phyloP scores from a whole-genome alignment of 768 basidiomycete genomes.

The Hygrophorus pudorinus region DNA sequence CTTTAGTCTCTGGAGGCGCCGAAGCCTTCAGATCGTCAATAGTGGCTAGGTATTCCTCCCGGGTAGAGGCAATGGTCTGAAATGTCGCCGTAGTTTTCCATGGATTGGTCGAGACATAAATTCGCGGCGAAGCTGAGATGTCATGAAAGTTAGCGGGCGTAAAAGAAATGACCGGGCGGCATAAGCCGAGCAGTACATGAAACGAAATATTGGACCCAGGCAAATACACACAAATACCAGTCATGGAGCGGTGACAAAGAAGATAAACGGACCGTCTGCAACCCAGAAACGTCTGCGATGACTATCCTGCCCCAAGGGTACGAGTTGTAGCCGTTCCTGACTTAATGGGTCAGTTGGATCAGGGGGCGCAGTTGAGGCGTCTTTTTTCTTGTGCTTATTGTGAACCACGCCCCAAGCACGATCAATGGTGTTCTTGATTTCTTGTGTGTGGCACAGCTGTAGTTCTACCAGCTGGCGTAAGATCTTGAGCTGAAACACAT shows the following conservation, averaged over 20 bases:
- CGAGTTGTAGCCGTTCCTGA: constrained; percentile 51
- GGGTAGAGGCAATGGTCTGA: constrained; percentile 57
- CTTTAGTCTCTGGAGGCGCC: constrained; percentile 34
- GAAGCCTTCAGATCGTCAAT: constrained; percentile 51
- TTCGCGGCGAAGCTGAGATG: constrained; percentile 67
- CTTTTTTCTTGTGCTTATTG: constrained; percentile 78
- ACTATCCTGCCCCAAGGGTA: constrained; percentile 70
- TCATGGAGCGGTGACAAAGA: constrained; percentile 19
- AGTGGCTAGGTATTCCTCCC: constrained; percentile 59
- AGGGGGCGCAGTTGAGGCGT: constrained; percentile 43
- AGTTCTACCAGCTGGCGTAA: constrained; percentile 80
- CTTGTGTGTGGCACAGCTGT: constrained; percentile 59
- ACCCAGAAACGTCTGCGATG: constrained; percentile 78
- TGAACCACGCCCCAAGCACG: constrained; percentile 81
- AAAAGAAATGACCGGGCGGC: constrained; percentile 16
- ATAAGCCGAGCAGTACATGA: constrained; percentile 33
- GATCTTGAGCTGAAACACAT: constrained; percentile 54
- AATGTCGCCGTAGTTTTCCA: constrained; percentile 83
- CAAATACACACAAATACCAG: constrained; percentile 71
- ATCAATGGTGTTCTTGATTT: constrained; percentile 67
- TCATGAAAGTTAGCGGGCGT: constrained; percentile 9
- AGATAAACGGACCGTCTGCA: constrained; percentile 74
- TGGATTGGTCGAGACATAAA: constrained; percentile 80
- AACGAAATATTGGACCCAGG: constrained; percentile 32
- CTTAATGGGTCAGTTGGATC: constrained; percentile 55